Conservation (phyloP, 106 monocot species). For the Acanthochlamys bracteata region DNA sequence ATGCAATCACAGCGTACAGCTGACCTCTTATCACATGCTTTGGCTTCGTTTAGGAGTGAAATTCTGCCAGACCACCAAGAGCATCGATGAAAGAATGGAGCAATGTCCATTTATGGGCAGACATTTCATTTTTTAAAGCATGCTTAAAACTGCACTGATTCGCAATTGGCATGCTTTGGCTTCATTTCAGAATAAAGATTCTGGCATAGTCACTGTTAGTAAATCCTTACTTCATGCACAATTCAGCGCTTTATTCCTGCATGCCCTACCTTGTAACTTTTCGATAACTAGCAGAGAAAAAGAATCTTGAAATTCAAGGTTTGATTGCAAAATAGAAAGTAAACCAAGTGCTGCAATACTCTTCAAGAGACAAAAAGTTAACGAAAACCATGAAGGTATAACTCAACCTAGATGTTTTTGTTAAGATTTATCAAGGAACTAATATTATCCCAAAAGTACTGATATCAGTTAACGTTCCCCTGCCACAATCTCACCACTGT, state of each 20-base stretch:
- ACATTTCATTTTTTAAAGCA: conserved; percentile 25
- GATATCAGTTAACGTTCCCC: no score
- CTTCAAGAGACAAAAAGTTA: no score
- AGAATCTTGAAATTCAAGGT: neutral
- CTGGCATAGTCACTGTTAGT: conserved; percentile 18
- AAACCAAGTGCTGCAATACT: no score
- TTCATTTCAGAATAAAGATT: conserved; percentile 11
- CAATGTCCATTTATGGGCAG: conserved; percentile 10
- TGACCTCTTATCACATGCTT: no score
- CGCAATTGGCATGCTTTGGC: conserved; percentile 37
- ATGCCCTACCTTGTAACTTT: conserved; percentile 9
- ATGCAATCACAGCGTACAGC: no score
- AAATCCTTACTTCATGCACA: conserved; percentile 44
- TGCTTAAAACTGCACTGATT: conserved; percentile 25
- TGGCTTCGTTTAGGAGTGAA: no score
- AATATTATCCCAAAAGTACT: neutral
- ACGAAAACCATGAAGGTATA: no score
- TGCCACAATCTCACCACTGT: no score
- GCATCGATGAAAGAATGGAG: neutral
- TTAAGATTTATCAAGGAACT: neutral
- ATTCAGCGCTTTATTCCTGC: conserved; percentile 66
- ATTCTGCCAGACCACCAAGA: no score
- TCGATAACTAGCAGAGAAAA: neutral
- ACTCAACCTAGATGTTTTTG: neutral
- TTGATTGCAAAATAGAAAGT: neutral